A percentile compares a stretch with the other conserved stretches of the same genome.
phyloP scores from a whole-genome alignment of 768 basidiomycete genomes.

The Lentinula aciculospora region DNA sequence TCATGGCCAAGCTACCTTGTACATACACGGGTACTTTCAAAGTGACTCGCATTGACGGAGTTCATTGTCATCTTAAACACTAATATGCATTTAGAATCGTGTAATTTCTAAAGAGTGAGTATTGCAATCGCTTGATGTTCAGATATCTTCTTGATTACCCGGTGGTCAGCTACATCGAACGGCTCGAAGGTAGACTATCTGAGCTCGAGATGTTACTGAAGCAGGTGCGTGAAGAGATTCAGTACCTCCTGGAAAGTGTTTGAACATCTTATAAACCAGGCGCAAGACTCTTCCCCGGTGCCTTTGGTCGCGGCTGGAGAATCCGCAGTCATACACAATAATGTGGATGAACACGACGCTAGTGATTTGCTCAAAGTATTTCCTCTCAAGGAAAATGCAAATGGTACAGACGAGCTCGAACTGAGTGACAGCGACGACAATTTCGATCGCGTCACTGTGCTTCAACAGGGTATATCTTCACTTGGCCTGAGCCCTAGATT shows the following conservation, averaged over 20 bases:
- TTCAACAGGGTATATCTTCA: neutral
- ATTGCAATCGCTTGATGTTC: neutral
- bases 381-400: neutral
- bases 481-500: neutral
- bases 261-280: neutral
- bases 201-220: slow-evolving; percentile 1
- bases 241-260: neutral
- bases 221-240: neutral
- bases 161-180: neutral
- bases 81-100: neutral
- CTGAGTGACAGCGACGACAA: neutral
- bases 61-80: neutral
- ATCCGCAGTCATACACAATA: neutral
- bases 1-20: neutral
- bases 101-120: slow-evolving; percentile 4
- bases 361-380: neutral
- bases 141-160: neutral
- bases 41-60: neutral
- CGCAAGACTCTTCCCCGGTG: neutral
- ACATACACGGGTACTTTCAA: slow-evolving; percentile 1
- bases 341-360: neutral
- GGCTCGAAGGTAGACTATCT: neutral
- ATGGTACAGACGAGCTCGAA: slow-evolving; percentile 2
- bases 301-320: neutral
- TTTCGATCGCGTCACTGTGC: neutral